phyloP scores from a whole-genome alignment of 257 asterid species.

The Nicotiana benthamiana region DNA sequence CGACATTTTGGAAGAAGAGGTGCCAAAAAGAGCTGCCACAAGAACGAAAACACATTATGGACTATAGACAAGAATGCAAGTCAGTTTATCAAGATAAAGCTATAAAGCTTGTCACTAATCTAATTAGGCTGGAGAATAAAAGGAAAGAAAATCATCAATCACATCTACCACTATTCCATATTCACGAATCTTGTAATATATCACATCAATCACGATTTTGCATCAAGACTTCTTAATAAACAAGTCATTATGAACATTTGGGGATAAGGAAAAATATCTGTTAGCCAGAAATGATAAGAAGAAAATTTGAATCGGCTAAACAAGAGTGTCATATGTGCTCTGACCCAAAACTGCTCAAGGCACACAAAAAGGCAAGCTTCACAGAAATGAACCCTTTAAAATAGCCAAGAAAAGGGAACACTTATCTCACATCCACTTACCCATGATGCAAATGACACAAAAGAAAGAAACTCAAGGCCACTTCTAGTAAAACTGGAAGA shows the following conservation, averaged over 20 bases:
- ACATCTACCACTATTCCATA: neutral
- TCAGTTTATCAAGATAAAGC: neutral
- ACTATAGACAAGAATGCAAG: neutral
- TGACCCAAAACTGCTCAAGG: neutral
- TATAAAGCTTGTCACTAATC: neutral
- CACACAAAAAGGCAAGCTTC: neutral
- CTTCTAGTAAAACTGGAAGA: neutral
- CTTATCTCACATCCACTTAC: neutral
- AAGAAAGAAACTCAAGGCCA: neutral
- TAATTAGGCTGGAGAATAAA: neutral
- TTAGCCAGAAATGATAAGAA: neutral
- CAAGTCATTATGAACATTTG: neutral
- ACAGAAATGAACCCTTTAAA: neutral
- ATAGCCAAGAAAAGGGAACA: neutral
- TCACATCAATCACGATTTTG: neutral
- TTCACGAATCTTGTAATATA: neutral
- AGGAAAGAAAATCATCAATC: neutral
- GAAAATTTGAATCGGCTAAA: neutral
- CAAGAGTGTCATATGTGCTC: neutral
- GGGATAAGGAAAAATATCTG: neutral
- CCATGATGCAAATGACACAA: neutral
- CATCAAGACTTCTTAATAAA: neutral
- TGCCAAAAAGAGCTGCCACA: constrained; percentile 9
- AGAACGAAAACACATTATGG: neutral
- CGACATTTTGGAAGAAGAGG: constrained; percentile 35